Percentiles rank a stretch among this genome's conserved stretches.
Evolutionary conservation across 306 rosid species (phyloP).

Genomic region (Quercus agrifolia): DNA sequence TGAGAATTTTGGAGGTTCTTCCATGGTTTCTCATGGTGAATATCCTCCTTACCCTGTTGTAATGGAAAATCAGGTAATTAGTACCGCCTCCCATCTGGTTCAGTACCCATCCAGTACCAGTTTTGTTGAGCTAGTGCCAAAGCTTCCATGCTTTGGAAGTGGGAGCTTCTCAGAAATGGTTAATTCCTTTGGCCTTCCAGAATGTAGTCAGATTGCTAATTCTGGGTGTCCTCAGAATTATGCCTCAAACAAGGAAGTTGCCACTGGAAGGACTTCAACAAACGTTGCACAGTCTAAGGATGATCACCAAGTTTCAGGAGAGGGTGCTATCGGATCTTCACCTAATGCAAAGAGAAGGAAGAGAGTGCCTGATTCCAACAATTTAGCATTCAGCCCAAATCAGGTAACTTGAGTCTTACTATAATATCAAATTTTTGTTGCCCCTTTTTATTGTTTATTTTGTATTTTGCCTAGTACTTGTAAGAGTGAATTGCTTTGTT

Average conservation of each 20-base stretch:
- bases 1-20: slow-evolving; percentile 71
- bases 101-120: slow-evolving; percentile 75
- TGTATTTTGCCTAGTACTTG: slow-evolving; percentile 12
- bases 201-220: slow-evolving; percentile 48
- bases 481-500: slow-evolving; percentile 28
- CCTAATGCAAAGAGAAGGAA: slow-evolving; percentile 70
- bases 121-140: slow-evolving; percentile 56
- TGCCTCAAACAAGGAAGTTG: slow-evolving; percentile 43
- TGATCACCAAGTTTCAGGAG: slow-evolving; percentile 45
- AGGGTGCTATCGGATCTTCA: slow-evolving; percentile 55
- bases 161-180: slow-evolving; percentile 76
- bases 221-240: slow-evolving; percentile 50
- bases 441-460: not conserved
- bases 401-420: slow-evolving; percentile 47
- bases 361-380: slow-evolving; percentile 50
- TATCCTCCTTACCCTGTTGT: slow-evolving; percentile 50
- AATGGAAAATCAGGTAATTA: slow-evolving; percentile 65
- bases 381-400: slow-evolving; percentile 51
- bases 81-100: slow-evolving; percentile 59
- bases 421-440: slow-evolving; percentile 13
- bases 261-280: slow-evolving; percentile 35
- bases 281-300: slow-evolving; percentile 51
- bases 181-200: slow-evolving; percentile 55
- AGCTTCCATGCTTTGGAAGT: slow-evolving; percentile 67
- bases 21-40: slow-evolving; percentile 63